phyloP scores from a whole-genome alignment of 768 basidiomycete genomes.

The Gyrodon lividus region DNA sequence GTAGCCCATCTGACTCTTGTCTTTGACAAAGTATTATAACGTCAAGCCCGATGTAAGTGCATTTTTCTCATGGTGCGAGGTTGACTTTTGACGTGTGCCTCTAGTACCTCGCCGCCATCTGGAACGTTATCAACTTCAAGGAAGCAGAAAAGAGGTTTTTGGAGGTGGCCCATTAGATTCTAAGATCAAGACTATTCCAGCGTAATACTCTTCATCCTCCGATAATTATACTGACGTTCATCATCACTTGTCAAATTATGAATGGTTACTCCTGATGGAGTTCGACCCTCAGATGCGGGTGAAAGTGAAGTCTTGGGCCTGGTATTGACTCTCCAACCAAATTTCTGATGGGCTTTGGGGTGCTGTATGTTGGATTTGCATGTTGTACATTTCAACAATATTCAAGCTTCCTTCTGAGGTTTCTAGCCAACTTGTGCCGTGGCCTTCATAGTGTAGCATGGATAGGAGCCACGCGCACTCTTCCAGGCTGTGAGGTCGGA shows the following conservation, averaged over 20 bases:
- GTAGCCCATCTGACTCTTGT: conserved; percentile 11
- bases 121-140: conserved; percentile 95
- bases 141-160: conserved; percentile 71
- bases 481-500: background rate
- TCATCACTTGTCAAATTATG: background rate
- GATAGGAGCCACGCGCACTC: background rate
- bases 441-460: background rate
- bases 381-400: background rate
- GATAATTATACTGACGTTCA: background rate
- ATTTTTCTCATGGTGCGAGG: background rate
- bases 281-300: no score
- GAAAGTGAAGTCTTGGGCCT: background rate
- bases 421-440: background rate
- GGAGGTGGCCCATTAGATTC: conserved; percentile 36
- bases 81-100: conserved; percentile 5
- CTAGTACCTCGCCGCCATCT: conserved; percentile 94
- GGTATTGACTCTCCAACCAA: no score
- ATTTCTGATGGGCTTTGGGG: no score
- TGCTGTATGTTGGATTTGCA: background rate
- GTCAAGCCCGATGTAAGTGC: conserved; percentile 87
- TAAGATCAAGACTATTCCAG: background rate
- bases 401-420: background rate
- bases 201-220: conserved; percentile 4
- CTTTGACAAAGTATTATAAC: conserved; percentile 69
- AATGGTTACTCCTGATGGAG: background rate